A percentile compares a stretch with the other conserved stretches of the same genome.
phyloP scores from a whole-genome alignment of 352 stramenopile genomes.

The Phytopythium montanum region DNA sequence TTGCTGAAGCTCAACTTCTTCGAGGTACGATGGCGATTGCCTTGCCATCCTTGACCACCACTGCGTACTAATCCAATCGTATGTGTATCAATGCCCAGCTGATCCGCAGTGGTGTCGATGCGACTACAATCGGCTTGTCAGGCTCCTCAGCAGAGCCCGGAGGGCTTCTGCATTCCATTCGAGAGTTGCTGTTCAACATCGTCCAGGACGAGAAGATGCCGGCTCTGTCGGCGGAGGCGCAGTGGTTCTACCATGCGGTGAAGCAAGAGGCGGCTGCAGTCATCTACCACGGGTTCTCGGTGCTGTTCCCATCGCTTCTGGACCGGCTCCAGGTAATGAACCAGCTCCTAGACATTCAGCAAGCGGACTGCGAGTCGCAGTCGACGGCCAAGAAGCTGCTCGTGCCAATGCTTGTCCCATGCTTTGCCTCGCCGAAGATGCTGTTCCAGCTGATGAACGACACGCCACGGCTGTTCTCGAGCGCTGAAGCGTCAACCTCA shows the following conservation, averaged over 20 bases:
- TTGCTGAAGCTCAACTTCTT: slow-evolving; percentile 88
- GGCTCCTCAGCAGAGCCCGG: slow-evolving; percentile 26
- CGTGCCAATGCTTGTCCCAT: slow-evolving; percentile 79
- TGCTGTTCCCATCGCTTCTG: slow-evolving; percentile 73
- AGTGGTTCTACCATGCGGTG: slow-evolving; percentile 74
- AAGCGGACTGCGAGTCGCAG: slow-evolving; percentile 12
- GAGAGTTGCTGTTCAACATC: slow-evolving; percentile 68
- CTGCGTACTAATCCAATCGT: not conserved
- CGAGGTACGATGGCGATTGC: slow-evolving; percentile 40
- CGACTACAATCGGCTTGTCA: slow-evolving; percentile 50
- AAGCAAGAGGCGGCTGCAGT: slow-evolving; percentile 75
- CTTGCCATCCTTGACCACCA: not conserved
- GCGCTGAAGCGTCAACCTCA: slow-evolving; percentile 9
- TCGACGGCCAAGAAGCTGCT: slow-evolving; percentile 57
- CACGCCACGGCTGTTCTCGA: slow-evolving; percentile 21
- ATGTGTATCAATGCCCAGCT: slow-evolving; percentile 30
- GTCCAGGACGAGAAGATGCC: slow-evolving; percentile 40
- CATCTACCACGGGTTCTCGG: slow-evolving; percentile 81
- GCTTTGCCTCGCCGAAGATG: slow-evolving; percentile 80
- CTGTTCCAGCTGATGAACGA: slow-evolving; percentile 80
- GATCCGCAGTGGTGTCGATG: slow-evolving; percentile 61
- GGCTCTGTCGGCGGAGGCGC: slow-evolving; percentile 27
- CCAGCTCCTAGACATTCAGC: slow-evolving; percentile 49
- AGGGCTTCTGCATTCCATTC: slow-evolving; percentile 49
- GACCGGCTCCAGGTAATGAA: slow-evolving; percentile 83